Base-by-base conservation (phyloP, 192 early-diverging fungal genomes). In the Coemansia sp. region DNA sequence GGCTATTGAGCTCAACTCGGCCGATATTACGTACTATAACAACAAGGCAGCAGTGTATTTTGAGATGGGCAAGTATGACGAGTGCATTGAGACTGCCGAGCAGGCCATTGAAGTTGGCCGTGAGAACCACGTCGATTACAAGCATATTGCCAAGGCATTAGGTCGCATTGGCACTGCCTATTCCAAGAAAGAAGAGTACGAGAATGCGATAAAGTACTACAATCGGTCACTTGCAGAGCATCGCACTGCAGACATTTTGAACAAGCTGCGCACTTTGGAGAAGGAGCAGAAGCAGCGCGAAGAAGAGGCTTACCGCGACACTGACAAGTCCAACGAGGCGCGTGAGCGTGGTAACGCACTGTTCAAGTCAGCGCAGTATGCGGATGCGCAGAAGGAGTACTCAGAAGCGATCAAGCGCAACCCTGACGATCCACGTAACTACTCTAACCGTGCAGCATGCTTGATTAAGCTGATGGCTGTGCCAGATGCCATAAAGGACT, bases 381-480 rank as follows among this genome's bases (percentile, higher is more conserved):
- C 86, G 11, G 91, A 88, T 37, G 93, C 96, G 14, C 85, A 97
- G 55, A 86, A 88, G 71, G 80, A 88, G 70, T 99, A 99, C 77
- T 86, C 91, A 14, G 96, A 99, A 75, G 91, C 94, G 6, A 94
- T 99, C 75, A 94, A 94, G 84, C 89, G 96, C 61, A 94, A 96
- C 58, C 89, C 91, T 26, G 66, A 81, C 7, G 96, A 99, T 51
- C 83, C 88, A 20, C 84, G 91, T 64, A 87, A 89, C 60, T 97
- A 90, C 72, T 93, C 92, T 28, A 99, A 99, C 86, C 91, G 96
- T 58, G 93, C 96, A 23, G 93, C 93, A 30, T 92, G 91, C 65
- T 93, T 94, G 80, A 86, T 85, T 26, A 99, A 99, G 82, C 78
- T 99, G 47, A 83, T 94, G 83, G 94, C 95, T 7, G 58, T 96